These are phyloP conservation scores for Mrakia frigida DNA, from an alignment of 768 basidiomycete species.

Conservation along the genomic window DNA sequence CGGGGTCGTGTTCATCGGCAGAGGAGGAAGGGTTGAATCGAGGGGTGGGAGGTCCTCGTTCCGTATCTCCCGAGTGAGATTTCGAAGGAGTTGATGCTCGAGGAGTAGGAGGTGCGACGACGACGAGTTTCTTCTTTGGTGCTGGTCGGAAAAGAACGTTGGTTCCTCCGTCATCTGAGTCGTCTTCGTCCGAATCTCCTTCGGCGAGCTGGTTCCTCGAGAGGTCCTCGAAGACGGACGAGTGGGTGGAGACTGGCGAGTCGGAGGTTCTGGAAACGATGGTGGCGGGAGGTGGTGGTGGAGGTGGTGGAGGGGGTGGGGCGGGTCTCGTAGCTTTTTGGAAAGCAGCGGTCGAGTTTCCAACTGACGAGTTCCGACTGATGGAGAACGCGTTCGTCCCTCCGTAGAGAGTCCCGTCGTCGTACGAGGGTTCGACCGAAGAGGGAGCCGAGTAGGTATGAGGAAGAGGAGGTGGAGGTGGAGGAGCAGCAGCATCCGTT, in stretches of 20 bases:
- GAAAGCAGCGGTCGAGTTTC: not conserved
- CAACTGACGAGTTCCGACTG: not conserved
- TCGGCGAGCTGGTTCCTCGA: constrained; percentile 5
- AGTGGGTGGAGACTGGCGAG: not conserved
- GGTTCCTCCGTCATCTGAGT: constrained; percentile 26
- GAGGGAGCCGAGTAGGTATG: not conserved
- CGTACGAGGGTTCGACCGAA: not conserved
- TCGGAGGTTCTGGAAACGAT: not conserved
- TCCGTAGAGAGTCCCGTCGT: constrained; percentile 4
- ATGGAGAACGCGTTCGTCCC: not conserved
- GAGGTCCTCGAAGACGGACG: not conserved
- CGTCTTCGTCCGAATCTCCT: constrained; percentile 8
- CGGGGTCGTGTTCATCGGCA: not conserved
- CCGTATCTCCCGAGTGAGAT: not conserved
- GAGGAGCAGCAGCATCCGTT: not conserved
- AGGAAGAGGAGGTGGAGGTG: constrained; percentile 7
- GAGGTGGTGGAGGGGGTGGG: constrained; percentile 3
- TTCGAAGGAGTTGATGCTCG: not conserved
- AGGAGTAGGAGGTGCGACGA: not conserved
- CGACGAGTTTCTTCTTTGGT: constrained; percentile 5
- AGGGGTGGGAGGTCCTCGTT: not conserved
- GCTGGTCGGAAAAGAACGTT: constrained; percentile 27
- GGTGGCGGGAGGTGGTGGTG: not conserved
- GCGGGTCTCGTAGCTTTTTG: not conserved
- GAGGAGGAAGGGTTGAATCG: not conserved